Percentiles rank a stretch among this genome's conserved stretches.
Conservation (phyloP, 306 rosid species). For the Psophocarpus tetragonolobus region DNA sequence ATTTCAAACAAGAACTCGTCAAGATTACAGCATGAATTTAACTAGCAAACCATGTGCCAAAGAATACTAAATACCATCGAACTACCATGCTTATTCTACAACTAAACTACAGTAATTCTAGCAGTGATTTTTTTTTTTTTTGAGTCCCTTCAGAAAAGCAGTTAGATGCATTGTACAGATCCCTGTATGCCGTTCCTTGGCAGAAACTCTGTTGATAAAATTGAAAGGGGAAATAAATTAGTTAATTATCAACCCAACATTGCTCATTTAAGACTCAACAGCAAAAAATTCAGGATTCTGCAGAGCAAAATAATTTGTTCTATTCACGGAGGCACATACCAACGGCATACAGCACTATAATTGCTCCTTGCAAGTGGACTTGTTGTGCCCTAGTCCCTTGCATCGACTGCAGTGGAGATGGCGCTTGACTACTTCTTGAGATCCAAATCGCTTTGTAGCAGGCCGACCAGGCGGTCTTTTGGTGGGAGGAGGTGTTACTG, state of each 20-base stretch:
- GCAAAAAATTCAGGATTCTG: background rate
- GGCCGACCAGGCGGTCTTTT: conserved; percentile 97
- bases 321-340: conserved; percentile 42
- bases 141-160: conserved; percentile 33
- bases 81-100: conserved; percentile 23
- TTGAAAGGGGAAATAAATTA: conserved; percentile 17
- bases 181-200: conserved; percentile 33
- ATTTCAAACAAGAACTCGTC: background rate
- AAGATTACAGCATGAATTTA: conserved; percentile 15
- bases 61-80: conserved; percentile 30
- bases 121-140: background rate
- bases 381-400: conserved; percentile 96
- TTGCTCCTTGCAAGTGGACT: conserved; percentile 84
- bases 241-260: background rate
- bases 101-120: conserved; percentile 7
- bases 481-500: conserved; percentile 92
- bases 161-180: conserved; percentile 42
- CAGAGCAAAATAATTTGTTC: background rate
- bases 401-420: conserved; percentile 95
- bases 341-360: conserved; percentile 29
- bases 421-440: conserved; percentile 72
- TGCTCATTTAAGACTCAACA: background rate
- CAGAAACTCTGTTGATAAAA: conserved; percentile 43
- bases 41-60: conserved; percentile 28
- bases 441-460: conserved; percentile 65